These are phyloP conservation scores for Coccomyxa sp. DNA, from an alignment of 139 green algal species.

Conservation along the genomic window DNA sequence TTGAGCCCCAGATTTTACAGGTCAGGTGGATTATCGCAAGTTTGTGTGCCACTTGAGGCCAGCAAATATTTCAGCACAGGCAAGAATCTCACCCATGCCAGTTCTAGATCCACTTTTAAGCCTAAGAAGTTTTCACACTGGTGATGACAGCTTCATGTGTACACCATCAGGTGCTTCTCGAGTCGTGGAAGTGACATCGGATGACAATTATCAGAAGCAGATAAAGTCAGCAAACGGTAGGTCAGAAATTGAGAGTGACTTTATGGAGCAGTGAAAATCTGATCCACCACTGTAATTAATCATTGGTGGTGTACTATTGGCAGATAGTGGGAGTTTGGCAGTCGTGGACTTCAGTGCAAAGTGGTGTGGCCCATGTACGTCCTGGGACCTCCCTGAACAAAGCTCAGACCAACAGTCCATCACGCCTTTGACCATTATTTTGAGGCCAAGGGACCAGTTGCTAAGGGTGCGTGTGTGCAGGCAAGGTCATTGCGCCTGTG, in stretches of 20 bases:
- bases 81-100: too few relatives aligned
- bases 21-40: too few relatives aligned
- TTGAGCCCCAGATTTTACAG: too few relatives aligned
- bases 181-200: background rate
- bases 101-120: too few relatives aligned
- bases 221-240: background rate
- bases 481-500: conserved; percentile 46
- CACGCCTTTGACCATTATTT: background rate
- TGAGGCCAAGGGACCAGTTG: background rate
- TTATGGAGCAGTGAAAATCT: background rate
- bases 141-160: too few relatives aligned
- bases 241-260: background rate
- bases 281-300: background rate
- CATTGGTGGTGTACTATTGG: background rate
- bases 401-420: too few relatives aligned
- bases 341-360: conserved; percentile 21
- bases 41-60: too few relatives aligned
- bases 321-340: conserved; percentile 2
- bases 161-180: background rate
- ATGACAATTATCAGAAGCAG: background rate
- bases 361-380: conserved; percentile 21
- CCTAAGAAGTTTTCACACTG: too few relatives aligned
- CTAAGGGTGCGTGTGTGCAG: background rate
- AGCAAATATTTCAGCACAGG: too few relatives aligned
- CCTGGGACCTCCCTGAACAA: background rate